phyloP scores from a whole-genome alignment of 257 asterid species.

The Solanum peruvianum region DNA sequence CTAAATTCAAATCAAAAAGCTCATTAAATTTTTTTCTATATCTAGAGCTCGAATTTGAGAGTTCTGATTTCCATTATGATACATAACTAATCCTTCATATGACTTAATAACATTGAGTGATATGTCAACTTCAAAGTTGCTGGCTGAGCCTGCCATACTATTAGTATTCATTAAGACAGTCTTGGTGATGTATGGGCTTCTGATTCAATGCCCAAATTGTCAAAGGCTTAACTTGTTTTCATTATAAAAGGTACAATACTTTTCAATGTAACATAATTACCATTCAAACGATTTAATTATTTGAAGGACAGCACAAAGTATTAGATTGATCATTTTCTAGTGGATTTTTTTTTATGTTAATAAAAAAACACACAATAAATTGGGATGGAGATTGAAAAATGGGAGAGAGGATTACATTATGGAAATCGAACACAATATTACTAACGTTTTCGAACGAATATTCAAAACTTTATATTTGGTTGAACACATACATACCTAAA shows the following conservation, averaged over 20 bases:
- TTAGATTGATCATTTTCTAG: background rate
- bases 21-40: too few relatives aligned
- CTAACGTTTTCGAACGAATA: background rate
- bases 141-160: background rate
- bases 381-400: background rate
- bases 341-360: background rate
- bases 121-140: background rate
- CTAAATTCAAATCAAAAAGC: too few relatives aligned
- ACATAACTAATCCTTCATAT: background rate
- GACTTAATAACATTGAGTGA: background rate
- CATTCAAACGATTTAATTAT: background rate
- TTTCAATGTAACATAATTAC: background rate
- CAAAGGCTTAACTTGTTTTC: background rate
- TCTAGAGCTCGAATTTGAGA: fast-evolving
- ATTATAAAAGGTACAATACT: background rate
- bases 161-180: background rate
- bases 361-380: too few relatives aligned
- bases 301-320: background rate
- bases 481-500: background rate
- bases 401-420: background rate
- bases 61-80: background rate
- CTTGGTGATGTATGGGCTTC: background rate
- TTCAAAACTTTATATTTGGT: background rate
- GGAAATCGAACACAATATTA: too few relatives aligned
- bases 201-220: background rate